Conservation (phyloP, 805 yeast species). For the Yamadazyma endophytica region DNA sequence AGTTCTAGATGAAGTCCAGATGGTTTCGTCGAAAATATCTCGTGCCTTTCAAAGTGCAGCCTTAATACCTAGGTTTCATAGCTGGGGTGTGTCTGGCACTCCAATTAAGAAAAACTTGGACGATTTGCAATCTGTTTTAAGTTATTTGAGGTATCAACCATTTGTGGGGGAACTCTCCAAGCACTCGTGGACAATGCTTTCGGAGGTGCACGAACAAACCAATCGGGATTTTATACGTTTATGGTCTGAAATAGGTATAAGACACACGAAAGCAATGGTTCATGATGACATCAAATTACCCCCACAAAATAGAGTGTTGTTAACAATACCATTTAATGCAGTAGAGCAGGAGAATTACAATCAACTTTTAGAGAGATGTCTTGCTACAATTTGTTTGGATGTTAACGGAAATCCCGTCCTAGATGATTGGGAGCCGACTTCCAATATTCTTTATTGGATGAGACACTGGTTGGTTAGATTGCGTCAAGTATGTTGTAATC, state of each 20-base stretch:
- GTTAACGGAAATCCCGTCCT: conserved; percentile 47
- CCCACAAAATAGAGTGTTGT: conserved; percentile 63
- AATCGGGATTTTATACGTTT: conserved; percentile 35
- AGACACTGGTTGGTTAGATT: conserved; percentile 65
- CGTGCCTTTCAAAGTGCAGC: conserved; percentile 79
- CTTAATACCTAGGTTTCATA: conserved; percentile 76
- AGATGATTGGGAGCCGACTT: conserved; percentile 47
- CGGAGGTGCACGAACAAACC: conserved; percentile 6
- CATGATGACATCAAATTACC: conserved; percentile 74
- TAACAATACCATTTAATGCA: conserved; percentile 72
- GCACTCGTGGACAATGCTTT: conserved; percentile 35
- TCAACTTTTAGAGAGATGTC: conserved; percentile 57
- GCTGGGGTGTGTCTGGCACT: conserved; percentile 98
- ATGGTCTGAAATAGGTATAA: conserved; percentile 52
- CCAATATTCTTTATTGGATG: conserved; percentile 43
- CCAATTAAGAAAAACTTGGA: conserved; percentile 65
- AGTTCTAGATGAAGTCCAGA: conserved; percentile 90
- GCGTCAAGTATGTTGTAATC: conserved; percentile 82
- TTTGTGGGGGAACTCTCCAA: conserved; percentile 45
- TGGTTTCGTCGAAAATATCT: conserved; percentile 71
- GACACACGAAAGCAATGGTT: conserved; percentile 87
- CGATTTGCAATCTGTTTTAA: conserved; percentile 69
- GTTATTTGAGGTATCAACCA: conserved; percentile 66
- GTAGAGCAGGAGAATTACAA: conserved; percentile 84
- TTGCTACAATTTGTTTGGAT: conserved; percentile 50